Percentiles rank a stretch among this genome's conserved stretches.
Evolutionary conservation across 2,329 filamentous ascomycete species (phyloP).

Genomic region (Massarina eburnea): DNA sequence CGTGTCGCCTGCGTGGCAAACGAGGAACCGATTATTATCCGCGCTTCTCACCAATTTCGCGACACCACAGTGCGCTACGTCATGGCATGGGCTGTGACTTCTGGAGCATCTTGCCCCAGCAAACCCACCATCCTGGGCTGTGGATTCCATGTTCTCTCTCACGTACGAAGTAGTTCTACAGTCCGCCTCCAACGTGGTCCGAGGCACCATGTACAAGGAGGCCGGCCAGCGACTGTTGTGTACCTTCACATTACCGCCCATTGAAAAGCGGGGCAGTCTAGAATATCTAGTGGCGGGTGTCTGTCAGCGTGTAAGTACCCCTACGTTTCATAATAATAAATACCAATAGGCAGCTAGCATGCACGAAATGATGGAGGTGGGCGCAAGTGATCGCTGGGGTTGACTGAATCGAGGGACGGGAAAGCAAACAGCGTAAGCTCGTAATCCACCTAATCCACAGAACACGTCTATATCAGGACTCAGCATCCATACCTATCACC

Average conservation of each 20-base stretch:
- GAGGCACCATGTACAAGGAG: background rate
- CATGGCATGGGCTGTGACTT: background rate
- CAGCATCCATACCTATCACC: background rate
- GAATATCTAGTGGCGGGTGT: background rate
- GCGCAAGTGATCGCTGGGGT: background rate
- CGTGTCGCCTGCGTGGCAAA: slow-evolving; percentile 4
- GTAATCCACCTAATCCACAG: background rate
- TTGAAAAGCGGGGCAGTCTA: background rate
- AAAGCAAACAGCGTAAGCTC: background rate
- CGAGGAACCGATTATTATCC: background rate
- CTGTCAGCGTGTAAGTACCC: background rate
- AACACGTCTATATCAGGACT: background rate
- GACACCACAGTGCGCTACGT: background rate
- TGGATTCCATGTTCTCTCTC: too few relatives aligned
- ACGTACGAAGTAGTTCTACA: too few relatives aligned
- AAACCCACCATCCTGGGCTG: too few relatives aligned
- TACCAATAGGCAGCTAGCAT: background rate
- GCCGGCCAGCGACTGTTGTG: background rate
- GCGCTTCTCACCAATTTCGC: too few relatives aligned
- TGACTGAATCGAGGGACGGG: background rate
- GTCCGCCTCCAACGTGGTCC: background rate
- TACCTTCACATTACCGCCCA: background rate
- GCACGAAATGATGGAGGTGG: background rate
- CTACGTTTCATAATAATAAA: background rate
- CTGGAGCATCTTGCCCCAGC: background rate